These are phyloP conservation scores for Yamadazyma mexicana DNA, from an alignment of 1,139 yeast species.

Conservation along the genomic window DNA sequence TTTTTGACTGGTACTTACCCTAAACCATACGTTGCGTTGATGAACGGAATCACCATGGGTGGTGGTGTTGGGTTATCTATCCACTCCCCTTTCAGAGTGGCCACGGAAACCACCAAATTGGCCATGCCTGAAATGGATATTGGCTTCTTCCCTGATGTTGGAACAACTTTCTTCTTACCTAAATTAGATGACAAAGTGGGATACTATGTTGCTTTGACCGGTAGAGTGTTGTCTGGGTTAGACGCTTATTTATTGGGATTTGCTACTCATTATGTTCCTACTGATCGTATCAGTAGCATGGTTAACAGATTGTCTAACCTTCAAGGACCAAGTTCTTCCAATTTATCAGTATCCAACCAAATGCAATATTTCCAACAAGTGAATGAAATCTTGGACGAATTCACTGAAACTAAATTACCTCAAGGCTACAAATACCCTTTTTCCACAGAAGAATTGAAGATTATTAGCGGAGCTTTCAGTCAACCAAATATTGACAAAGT, in stretches of 20 bases:
- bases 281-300: conserved; percentile 61
- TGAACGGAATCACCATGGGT: conserved; percentile 97
- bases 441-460: conserved; percentile 53
- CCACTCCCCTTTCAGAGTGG: conserved; percentile 92
- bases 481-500: conserved; percentile 61
- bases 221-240: conserved; percentile 70
- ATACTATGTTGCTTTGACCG: conserved; percentile 83
- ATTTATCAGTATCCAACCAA: conserved; percentile 25
- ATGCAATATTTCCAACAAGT: conserved; percentile 58
- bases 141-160: conserved; percentile 97
- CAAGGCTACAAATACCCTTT: conserved; percentile 60
- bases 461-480: conserved; percentile 70
- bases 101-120: conserved; percentile 83
- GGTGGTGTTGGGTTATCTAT: conserved; percentile 95
- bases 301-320: conserved; percentile 63
- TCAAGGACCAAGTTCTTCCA: conserved; percentile 41
- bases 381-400: conserved; percentile 75
- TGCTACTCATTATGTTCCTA: conserved; percentile 86
- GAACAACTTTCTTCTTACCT: conserved; percentile 86
- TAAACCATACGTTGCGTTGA: conserved; percentile 81
- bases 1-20: conserved; percentile 75
- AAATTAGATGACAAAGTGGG: conserved; percentile 82
- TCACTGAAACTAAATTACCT: conserved; percentile 66
- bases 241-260: conserved; percentile 82
- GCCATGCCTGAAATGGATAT: conserved; percentile 99